A percentile compares a stretch with the other conserved stretches of the same genome.
phyloP scores from a whole-genome alignment of 2,329 filamentous ascomycete genomes.

The Coleophoma cylindrospora region DNA sequence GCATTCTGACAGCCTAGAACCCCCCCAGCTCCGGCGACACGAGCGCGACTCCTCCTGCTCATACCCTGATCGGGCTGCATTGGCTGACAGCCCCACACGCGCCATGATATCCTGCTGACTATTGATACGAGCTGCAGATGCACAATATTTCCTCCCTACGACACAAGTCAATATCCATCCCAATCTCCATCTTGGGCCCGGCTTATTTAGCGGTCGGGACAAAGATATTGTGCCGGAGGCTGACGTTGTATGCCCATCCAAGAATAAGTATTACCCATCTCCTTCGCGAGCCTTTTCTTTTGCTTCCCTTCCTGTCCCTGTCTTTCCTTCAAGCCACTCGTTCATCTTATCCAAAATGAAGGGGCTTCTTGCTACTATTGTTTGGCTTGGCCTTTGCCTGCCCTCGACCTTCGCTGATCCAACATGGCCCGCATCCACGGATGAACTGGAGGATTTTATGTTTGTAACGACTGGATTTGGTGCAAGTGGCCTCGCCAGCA shows the following conservation, averaged over 20 bases:
- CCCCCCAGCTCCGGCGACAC: too few species aligned
- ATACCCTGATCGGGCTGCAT: too few species aligned
- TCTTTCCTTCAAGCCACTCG: not conserved
- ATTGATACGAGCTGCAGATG: constrained; percentile 1
- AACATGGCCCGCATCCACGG: constrained; percentile 55
- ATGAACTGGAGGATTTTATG: constrained; percentile 61
- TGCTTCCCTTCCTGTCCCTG: not conserved
- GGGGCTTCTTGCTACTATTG: not conserved
- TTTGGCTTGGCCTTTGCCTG: not conserved
- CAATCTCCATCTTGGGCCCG: not conserved
- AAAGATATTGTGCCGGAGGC: not conserved
- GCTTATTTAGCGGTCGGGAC: not conserved
- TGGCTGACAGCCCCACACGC: not conserved
- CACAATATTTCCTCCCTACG: not conserved
- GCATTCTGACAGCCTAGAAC: too few species aligned
- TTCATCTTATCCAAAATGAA: not conserved
- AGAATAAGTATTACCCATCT: not conserved
- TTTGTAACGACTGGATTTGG: constrained; percentile 51
- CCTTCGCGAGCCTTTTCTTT: not conserved
- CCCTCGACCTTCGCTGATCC: constrained; percentile 35
- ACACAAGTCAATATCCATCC: not conserved
- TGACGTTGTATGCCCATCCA: not conserved
- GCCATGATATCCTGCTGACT: not conserved
- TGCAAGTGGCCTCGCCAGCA: constrained; percentile 48
- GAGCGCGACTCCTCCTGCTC: not conserved